Evolutionary conservation across 805 yeast species (phyloP), one percentile per base, ranked within the genome.

Genomic region (Kuraishia ogatae): DNA sequence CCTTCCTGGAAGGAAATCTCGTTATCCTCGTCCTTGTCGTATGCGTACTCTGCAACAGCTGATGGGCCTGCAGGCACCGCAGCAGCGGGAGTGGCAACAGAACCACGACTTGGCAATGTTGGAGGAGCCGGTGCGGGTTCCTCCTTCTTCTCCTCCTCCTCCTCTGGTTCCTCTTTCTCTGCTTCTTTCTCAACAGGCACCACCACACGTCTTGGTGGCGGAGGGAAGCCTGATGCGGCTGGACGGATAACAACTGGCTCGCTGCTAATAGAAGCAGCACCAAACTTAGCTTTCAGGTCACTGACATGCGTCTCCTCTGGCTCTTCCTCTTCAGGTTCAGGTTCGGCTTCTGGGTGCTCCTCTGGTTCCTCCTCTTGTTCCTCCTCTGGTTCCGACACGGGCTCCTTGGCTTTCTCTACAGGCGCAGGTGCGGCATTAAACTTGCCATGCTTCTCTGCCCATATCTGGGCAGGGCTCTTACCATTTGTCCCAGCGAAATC

Each of bases 391-490:
- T 53, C 60, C 17, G 69, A 62, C 23, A 50, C 63, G 24, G 66
- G 59, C 49, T 55, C 60, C 17, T 60, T 29, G 1, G 58, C 55
- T 35, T 35, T 17, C 43, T 35, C 43, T 15, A 58, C 59, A 24
- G 69, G 56, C 47, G 59, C 59, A 24, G 69, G 56, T 47, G 73
- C 80, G 50, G 73, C 71, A 61, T 76, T 79, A 62, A 75, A 82
- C 66, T 84, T 78, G 51, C 90, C 96, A 65, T 85, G 83, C 72
- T 85, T 87, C 66, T 87, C 97, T 23, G 97, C 97, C 97, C 97
- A 91, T 28, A 89, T 64, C 72, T 91, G 97, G 28, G 97, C 97
- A 23, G 97, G 97, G 7, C 96, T 87, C 70, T 89, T 88, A 58
- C 96, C 97, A 58, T 78, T 80, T 58, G 80, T 80, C 54, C 85